Conservation (phyloP, 2,329 filamentous ascomycete species). For the Fusarium longipes region DNA sequence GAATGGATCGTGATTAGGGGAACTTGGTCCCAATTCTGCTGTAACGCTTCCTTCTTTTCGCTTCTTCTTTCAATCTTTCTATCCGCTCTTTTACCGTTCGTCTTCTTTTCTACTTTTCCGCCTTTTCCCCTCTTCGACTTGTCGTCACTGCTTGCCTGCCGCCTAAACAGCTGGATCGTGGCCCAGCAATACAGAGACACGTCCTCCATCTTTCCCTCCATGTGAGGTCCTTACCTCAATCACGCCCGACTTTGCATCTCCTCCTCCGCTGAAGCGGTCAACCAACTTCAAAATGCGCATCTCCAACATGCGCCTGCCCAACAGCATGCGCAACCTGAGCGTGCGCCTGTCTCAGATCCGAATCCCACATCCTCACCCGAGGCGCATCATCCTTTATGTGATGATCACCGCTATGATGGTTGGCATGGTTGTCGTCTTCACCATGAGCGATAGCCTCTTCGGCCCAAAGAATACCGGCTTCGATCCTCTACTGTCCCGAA, state of each 20-base stretch:
- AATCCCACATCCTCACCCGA: conserved; percentile 33
- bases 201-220: not conserved
- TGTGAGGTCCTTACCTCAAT: conserved; percentile 12
- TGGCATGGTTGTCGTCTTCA: conserved; percentile 20
- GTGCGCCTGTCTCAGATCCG: conserved; percentile 11
- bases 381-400: conserved; percentile 30
- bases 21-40: conserved; percentile 1
- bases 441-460: conserved; percentile 8
- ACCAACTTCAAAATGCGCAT: conserved; percentile 17
- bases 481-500: conserved; percentile 36
- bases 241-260: not conserved
- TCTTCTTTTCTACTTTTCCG: not conserved
- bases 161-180: not conserved
- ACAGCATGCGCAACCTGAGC: conserved; percentile 22
- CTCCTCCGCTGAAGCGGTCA: not conserved
- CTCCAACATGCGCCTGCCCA: conserved; percentile 24
- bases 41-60: conserved; percentile 5
- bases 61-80: not conserved
- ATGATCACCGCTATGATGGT: conserved; percentile 25
- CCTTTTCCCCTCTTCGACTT: not conserved
- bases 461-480: conserved; percentile 6
- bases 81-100: conserved; percentile 12
- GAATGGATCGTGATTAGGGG: conserved; percentile 5
- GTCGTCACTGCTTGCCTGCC: not conserved
- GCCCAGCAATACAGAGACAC: conserved; percentile 9